Evolutionary conservation across 2,329 filamentous ascomycete species (phyloP), one percentile per base, ranked within the genome.

Genomic region (Aspergillus ruber): DNA sequence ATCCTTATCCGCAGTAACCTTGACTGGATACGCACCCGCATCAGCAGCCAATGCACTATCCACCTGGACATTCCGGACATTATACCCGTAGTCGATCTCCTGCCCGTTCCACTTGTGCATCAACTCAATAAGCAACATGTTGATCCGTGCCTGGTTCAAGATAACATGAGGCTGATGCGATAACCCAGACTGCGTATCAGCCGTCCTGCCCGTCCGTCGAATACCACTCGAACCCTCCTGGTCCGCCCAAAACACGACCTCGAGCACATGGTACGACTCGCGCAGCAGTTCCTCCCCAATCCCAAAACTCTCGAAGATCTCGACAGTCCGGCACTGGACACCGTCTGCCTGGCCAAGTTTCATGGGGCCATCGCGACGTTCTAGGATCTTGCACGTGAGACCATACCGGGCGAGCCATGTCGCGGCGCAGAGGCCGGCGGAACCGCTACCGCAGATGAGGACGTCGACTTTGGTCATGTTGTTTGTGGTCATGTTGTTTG

Each of bases 281-380:
- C 72, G 70, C 25, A 82, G 69, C 23, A 84, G 66, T 15, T 74
- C 67, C 41, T 80, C 77, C 1, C 74, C 70, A 3, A 83, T 71
- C 1, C 73, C 77, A 27, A 83, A 79, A 40, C 76, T 79, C 56
- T 83, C 80, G 44, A 82, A 81, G 18, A 84, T 74, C 59, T 84
- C 81, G 12, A 83, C 78, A 0, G 79, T 81, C 1, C 79, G 77
- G 47, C 75, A 78, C 62, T 82, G 79, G 15, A 82, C 77, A 1
- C 80, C 80, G 50, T 86, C 83, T 12, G 83, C 83, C 62, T 85
- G 80, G 2, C 82, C 82, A 41, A 75, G 71, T 36, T 70, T 57
- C 43, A 85, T 69, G 0, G 78, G 79, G 0, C 79, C 81, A 3
- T 64, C 49, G 4, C 78, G 74, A 5, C 72, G 73, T 55, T 86